Conservation (phyloP, 2,329 filamentous ascomycete species). For the Claviceps maximensis region DNA sequence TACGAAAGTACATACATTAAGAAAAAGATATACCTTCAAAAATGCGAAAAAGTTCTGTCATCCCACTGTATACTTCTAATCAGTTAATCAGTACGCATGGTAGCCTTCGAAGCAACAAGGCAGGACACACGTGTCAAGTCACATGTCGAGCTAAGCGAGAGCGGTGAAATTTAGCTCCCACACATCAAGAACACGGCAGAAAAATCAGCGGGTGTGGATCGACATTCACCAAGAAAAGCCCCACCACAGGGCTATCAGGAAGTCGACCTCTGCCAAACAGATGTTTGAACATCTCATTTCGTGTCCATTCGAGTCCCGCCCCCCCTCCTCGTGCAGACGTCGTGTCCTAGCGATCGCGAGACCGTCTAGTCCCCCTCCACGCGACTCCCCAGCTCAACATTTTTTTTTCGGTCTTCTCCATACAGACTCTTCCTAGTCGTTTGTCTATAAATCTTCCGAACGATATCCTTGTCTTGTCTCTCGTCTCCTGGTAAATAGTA, state of each 20-base stretch:
- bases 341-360: slow-evolving; percentile 11
- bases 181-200: slow-evolving; percentile 22
- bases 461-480: neutral
- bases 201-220: slow-evolving; percentile 24
- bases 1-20: no score
- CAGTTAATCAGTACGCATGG: no score
- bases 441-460: neutral
- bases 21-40: no score
- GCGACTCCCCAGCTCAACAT: slow-evolving; percentile 12
- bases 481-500: neutral
- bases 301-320: slow-evolving; percentile 12
- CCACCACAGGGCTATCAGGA: slow-evolving; percentile 27
- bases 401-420: slow-evolving; percentile 9
- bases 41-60: no score
- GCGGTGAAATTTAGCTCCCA: slow-evolving; percentile 28
- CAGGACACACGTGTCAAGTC: slow-evolving; percentile 11
- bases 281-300: slow-evolving; percentile 17
- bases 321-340: slow-evolving; percentile 6
- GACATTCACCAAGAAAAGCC: slow-evolving; percentile 12
- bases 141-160: slow-evolving; percentile 11
- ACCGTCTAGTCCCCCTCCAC: slow-evolving; percentile 7
- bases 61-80: no score
- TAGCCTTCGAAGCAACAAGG: no score
- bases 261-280: slow-evolving; percentile 16
- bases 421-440: neutral